A percentile compares a stretch with the other conserved stretches of the same genome.
These are phyloP conservation scores for Eucalyptus dawsonii DNA, from an alignment of 345 rosid genomes.

Conservation along the genomic window DNA sequence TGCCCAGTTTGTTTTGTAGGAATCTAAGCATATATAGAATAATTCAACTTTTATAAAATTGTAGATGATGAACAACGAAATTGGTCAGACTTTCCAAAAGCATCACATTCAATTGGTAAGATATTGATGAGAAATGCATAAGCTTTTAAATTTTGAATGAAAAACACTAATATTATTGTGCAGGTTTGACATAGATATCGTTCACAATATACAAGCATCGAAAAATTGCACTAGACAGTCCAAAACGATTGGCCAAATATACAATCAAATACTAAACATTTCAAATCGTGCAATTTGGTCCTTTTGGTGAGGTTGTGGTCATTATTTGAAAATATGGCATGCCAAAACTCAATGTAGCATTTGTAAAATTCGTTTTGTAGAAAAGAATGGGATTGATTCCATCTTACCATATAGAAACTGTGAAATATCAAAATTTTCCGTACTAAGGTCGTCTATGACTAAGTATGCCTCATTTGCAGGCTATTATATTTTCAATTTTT, in stretches of 20 bases:
- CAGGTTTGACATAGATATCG: not conserved
- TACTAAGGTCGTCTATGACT: not conserved
- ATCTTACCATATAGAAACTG: not conserved
- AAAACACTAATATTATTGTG: not conserved
- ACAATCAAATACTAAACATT: not conserved
- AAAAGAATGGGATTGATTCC: not conserved
- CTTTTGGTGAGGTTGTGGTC: not conserved
- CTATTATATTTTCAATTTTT: not conserved
- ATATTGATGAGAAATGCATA: not conserved
- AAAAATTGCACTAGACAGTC: not conserved
- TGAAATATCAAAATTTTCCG: not conserved
- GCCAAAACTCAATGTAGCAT: not conserved
- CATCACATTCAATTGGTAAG: not conserved
- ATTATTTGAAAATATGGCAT: not conserved
- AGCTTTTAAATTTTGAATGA: not conserved
- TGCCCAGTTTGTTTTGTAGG: no score
- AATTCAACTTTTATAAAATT: no score
- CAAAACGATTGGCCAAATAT: not conserved
- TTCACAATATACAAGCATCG: no score
- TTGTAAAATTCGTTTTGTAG: not conserved
- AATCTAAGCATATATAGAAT: no score
- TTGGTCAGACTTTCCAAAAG: not conserved
- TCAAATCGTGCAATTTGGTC: not conserved
- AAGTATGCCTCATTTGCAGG: not conserved
- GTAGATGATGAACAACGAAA: no score